Percentiles rank a stretch among this genome's conserved stretches.
phyloP scores from a whole-genome alignment of 2,329 filamentous ascomycete genomes.

The Orbilia blumenaviensis region DNA sequence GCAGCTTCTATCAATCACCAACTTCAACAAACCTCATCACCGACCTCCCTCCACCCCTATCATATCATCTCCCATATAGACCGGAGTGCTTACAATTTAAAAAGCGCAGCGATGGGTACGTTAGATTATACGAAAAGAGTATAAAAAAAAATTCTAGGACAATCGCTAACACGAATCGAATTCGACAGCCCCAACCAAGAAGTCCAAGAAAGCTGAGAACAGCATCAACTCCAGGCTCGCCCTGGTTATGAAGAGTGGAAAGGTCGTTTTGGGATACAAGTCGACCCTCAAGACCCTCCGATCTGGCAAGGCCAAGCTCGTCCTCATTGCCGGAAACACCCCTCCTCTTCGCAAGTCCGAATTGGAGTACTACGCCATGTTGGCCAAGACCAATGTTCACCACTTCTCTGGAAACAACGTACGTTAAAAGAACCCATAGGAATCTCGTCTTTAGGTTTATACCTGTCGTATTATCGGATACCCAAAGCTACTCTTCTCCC shows the following conservation, averaged over 20 bases:
- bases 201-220: conserved; percentile 86
- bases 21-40: conserved; percentile 35
- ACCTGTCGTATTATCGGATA: conserved; percentile 51
- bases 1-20: conserved; percentile 48
- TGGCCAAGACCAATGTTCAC: conserved; percentile 93
- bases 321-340: conserved; percentile 90
- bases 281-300: conserved; percentile 88
- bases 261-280: conserved; percentile 77
- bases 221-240: conserved; percentile 77
- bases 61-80: conserved; percentile 41
- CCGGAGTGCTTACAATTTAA: conserved; percentile 56
- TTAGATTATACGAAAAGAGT: background rate
- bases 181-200: conserved; percentile 75
- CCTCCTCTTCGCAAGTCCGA: conserved; percentile 97
- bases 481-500: conserved; percentile 25
- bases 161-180: conserved; percentile 30
- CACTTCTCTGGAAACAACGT: conserved; percentile 99
- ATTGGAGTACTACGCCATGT: conserved; percentile 93
- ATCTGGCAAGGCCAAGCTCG: conserved; percentile 97
- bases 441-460: conserved; percentile 28
- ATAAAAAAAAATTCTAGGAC: background rate
- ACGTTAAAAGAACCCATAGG: conserved; percentile 67
- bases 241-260: conserved; percentile 72
- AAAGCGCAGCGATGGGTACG: conserved; percentile 57
- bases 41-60: conserved; percentile 10